These are phyloP conservation scores for Lipomyces yarrowii DNA, from an alignment of 1,139 yeast genomes.

Conservation along the genomic window DNA sequence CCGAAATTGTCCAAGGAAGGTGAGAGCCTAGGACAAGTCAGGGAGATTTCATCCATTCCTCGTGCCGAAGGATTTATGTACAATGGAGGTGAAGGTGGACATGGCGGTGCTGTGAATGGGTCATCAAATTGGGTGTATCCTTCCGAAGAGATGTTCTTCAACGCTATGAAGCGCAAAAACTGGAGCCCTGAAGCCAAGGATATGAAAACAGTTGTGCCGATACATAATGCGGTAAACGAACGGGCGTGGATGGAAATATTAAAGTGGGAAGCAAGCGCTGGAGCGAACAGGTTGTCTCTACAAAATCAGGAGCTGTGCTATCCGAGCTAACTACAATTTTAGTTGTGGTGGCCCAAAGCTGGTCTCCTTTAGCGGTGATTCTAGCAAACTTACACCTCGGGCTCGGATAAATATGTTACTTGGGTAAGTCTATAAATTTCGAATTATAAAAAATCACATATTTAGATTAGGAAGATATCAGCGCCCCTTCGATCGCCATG, in stretches of 20 bases:
- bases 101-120: conserved; percentile 26
- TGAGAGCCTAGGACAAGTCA: conserved; percentile 44
- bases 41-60: conserved; percentile 85
- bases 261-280: conserved; percentile 73
- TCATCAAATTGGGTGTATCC: conserved; percentile 85
- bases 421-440: conserved; percentile 24
- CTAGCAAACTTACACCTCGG: conserved; percentile 80
- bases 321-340: conserved; percentile 1
- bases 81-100: conserved; percentile 29
- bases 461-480: conserved; percentile 53
- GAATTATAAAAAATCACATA: conserved; percentile 35
- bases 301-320: neutral
- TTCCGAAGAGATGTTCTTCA: conserved; percentile 89
- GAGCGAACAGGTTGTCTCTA: conserved; percentile 48
- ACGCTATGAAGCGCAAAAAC: conserved; percentile 89
- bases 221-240: conserved; percentile 92
- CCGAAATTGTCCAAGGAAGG: neutral
- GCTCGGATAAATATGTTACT: conserved; percentile 72
- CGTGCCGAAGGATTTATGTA: conserved; percentile 50
- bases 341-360: conserved; percentile 84
- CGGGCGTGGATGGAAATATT: conserved; percentile 85
- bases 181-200: conserved; percentile 83
- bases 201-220: conserved; percentile 90
- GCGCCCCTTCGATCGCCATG: conserved; percentile 93
- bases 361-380: conserved; percentile 87